Evolutionary conservation across 495 filamentous ascomycete genomes (phyloP).

Genomic region (Pyrenopolyporus hunteri): DNA sequence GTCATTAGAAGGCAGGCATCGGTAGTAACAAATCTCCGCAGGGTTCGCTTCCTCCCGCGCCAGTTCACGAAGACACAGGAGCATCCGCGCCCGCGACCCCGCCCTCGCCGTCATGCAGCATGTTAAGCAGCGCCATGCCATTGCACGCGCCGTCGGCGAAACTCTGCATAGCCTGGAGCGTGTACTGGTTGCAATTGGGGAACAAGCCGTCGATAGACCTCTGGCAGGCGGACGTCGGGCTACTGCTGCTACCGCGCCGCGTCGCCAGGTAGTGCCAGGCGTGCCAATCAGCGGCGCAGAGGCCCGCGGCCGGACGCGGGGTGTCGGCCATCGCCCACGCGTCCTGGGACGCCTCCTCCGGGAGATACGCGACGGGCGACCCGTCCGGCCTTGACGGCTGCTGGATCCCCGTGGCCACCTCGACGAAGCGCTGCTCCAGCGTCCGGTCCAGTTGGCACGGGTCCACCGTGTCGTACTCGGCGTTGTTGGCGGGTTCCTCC

Average conservation of each 20-base stretch:
- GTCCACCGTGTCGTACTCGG: slow-evolving; percentile 31
- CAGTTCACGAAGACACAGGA: no score
- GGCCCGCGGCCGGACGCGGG: not conserved
- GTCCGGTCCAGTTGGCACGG: slow-evolving; percentile 28
- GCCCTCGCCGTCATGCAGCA: not conserved
- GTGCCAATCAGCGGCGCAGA: slow-evolving; percentile 13
- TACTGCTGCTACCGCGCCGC: not conserved
- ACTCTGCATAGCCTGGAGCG: slow-evolving; percentile 25
- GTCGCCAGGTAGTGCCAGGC: slow-evolving; percentile 9
- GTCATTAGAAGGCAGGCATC: no score
- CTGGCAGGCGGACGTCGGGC: slow-evolving; percentile 30
- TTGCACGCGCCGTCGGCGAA: slow-evolving; percentile 33
- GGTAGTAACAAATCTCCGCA: no score
- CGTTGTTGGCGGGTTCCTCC: not conserved
- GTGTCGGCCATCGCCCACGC: slow-evolving; percentile 17
- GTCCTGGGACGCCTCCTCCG: slow-evolving; percentile 22
- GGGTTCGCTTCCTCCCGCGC: no score
- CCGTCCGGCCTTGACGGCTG: slow-evolving; percentile 19
- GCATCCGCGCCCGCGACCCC: no score
- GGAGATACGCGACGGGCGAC: slow-evolving; percentile 20
- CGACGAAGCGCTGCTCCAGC: slow-evolving; percentile 38
- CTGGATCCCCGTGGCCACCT: slow-evolving; percentile 30
- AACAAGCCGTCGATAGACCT: slow-evolving; percentile 37
- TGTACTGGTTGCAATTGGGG: slow-evolving; percentile 34
- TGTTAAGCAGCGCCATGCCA: slow-evolving; percentile 31